Conservation (phyloP, 495 filamentous ascomycete genomes). For the Penicillium waksmanii region DNA sequence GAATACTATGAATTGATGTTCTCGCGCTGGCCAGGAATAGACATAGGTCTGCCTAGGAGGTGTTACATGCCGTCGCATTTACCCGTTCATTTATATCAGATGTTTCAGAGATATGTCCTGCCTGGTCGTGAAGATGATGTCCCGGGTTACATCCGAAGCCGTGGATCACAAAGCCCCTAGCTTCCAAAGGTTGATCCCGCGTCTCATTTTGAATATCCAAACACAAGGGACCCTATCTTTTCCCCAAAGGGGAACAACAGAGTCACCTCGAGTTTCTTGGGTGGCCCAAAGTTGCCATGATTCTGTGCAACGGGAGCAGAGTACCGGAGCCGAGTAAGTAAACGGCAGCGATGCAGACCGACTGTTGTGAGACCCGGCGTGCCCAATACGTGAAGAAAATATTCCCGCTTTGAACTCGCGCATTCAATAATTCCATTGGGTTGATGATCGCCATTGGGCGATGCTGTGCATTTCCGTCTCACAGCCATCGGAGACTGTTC, state of each 20-base stretch:
- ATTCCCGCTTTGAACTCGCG: slow-evolving; percentile 22
- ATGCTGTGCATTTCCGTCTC: slow-evolving; percentile 24
- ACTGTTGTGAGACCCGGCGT: slow-evolving; percentile 28
- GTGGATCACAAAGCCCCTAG: slow-evolving; percentile 7
- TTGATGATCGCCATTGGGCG: slow-evolving; percentile 22
- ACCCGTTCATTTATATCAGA: slow-evolving; percentile 4
- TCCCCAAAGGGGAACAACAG: slow-evolving; percentile 11
- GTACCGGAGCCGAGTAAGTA: slow-evolving; percentile 25
- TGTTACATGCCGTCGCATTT: background rate
- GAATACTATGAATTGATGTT: background rate
- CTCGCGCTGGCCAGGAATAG: background rate
- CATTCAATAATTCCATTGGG: slow-evolving; percentile 11
- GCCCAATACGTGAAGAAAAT: background rate
- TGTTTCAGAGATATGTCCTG: slow-evolving; percentile 10
- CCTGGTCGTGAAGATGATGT: background rate
- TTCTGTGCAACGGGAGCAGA: slow-evolving; percentile 16
- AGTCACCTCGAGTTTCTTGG: slow-evolving; percentile 17
- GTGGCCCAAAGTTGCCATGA: slow-evolving; percentile 11
- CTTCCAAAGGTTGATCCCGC: slow-evolving; percentile 7
- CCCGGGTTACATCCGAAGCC: slow-evolving; percentile 20
- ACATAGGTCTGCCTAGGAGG: background rate
- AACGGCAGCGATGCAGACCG: slow-evolving; percentile 25
- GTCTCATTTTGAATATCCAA: background rate
- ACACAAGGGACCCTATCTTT: slow-evolving; percentile 6
- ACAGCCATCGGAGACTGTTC: slow-evolving; percentile 21